Base-by-base conservation (phyloP, 495 filamentous ascomycete genomes). In the Lichenothelia convexa region DNA sequence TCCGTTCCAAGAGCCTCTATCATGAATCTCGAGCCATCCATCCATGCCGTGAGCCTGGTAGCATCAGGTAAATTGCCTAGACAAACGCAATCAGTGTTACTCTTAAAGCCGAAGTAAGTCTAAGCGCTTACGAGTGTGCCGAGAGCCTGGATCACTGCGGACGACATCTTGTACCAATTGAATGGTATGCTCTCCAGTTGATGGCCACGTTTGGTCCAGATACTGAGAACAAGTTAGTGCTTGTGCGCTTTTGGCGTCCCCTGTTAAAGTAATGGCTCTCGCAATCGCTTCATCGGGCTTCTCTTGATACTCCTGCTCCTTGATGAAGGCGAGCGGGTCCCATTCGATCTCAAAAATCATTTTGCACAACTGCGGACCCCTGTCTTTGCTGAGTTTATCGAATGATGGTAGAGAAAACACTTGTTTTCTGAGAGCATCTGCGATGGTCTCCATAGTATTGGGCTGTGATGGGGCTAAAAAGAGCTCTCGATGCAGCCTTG, bases 141-240 rank as follows among this genome's bases (percentile, higher is more conserved):
- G n/a, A 18, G 34, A 9, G 11, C 17, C 4, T 23, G 8, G 7
- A 11, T 1, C 39, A 26, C 43, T 15, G 41, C 30, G 22, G 24
- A 37, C n/a, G n/a, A 32, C 34, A 26, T 27, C 39, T 26, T 48
- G 16, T 18, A 58, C 13, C 20, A 47, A 36, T 20, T 38, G 9
- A 24, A 58, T 18, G n/a, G 46, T 45, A 6, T 51, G 19, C 3
- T 21, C 8, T 2, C 54, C 54, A 3, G 43, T 51, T 3, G 36
- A 36, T 32, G 53, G 57, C 57, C 57, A 60, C 21, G 42, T 48
- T 38, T 55, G 57, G 3, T 13, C 9, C 27, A 60, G 36, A 41
- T 58, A 60, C 21, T 50, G 15, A 3, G 17, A 29, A 32, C 48
- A 51, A 15, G 50, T 51, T 20, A 50, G 13, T 21, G 55, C 53